These are phyloP conservation scores for Ustilago hordei DNA, from an alignment of 1,284 basidiomycete species.

Conservation along the genomic window DNA sequence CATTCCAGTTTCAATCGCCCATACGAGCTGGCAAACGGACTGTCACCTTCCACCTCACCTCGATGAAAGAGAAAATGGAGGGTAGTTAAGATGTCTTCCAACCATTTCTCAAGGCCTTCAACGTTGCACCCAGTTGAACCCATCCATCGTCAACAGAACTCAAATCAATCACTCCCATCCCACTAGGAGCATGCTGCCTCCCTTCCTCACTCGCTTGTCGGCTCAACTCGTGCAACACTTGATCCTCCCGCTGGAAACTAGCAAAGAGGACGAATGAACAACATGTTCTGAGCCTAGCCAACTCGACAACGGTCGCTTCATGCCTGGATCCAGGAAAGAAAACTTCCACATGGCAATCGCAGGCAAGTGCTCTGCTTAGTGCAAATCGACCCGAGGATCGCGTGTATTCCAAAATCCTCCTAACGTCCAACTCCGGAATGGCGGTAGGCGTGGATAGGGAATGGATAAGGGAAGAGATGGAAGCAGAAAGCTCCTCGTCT, in stretches of 20 bases:
- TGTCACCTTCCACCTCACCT: too few species aligned
- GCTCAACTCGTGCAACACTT: constrained; percentile 20
- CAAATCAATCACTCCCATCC: constrained; percentile 42
- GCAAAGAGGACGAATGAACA: constrained; percentile 33
- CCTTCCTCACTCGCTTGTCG: constrained; percentile 1
- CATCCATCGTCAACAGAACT: constrained; percentile 1
- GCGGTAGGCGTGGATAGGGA: constrained; percentile 11
- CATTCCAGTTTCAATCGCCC: neutral
- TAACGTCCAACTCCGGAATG: constrained; percentile 25
- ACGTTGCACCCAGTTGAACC: constrained; percentile 2
- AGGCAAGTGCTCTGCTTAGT: constrained; percentile 36
- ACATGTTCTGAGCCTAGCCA: constrained; percentile 28
- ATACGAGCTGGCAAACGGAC: too few species aligned
- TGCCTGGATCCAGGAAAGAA: constrained; percentile 7
- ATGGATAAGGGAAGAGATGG: constrained; percentile 7
- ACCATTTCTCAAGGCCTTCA: constrained; percentile 13
- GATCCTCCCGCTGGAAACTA: neutral
- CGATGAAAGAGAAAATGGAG: too few species aligned
- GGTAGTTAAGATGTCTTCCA: constrained; percentile 14
- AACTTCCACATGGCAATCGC: constrained; percentile 49
- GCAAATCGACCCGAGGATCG: constrained; percentile 31
- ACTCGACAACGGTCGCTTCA: constrained; percentile 12
- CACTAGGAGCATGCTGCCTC: constrained; percentile 25
- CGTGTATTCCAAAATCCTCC: constrained; percentile 40
- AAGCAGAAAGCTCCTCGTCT: constrained; percentile 18